phyloP scores from a whole-genome alignment of 2,329 filamentous ascomycete genomes.

The Botryotinia calthae region DNA sequence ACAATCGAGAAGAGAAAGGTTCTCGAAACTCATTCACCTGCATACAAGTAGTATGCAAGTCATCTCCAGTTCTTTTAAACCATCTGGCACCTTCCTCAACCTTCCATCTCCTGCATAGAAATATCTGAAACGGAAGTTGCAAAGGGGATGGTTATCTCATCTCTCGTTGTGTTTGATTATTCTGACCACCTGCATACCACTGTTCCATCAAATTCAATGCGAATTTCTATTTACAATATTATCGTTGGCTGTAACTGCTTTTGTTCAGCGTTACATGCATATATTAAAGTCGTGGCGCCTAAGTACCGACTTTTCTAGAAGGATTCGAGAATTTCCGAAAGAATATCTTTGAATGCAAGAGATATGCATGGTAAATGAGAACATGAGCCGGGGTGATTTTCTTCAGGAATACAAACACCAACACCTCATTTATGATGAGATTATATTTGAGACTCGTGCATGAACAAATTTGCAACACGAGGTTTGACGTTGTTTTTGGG shows the following conservation, averaged over 20 bases:
- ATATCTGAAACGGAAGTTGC: constrained; percentile 24
- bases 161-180: neutral
- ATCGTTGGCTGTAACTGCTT: neutral
- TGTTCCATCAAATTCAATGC: neutral
- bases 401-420: neutral
- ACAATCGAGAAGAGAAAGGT: constrained; percentile 8
- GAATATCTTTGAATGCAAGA: constrained; percentile 4
- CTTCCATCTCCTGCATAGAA: constrained; percentile 21
- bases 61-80: constrained; percentile 25
- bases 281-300: neutral
- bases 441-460: neutral
- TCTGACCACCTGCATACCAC: neutral
- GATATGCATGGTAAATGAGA: constrained; percentile 5
- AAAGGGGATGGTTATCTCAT: neutral
- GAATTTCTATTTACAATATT: neutral
- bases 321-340: constrained; percentile 19
- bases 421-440: constrained; percentile 2
- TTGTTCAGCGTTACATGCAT: constrained; percentile 10
- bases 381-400: neutral
- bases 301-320: constrained; percentile 19
- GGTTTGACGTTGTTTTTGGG: neutral
- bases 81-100: constrained; percentile 17
- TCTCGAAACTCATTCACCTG: neutral
- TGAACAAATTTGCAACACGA: constrained; percentile 10
- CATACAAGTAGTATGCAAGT: constrained; percentile 28